A percentile compares a stretch with the other conserved stretches of the same genome.
Evolutionary conservation across 306 rosid genomes (phyloP).

Genomic region (Fagus crenata): DNA sequence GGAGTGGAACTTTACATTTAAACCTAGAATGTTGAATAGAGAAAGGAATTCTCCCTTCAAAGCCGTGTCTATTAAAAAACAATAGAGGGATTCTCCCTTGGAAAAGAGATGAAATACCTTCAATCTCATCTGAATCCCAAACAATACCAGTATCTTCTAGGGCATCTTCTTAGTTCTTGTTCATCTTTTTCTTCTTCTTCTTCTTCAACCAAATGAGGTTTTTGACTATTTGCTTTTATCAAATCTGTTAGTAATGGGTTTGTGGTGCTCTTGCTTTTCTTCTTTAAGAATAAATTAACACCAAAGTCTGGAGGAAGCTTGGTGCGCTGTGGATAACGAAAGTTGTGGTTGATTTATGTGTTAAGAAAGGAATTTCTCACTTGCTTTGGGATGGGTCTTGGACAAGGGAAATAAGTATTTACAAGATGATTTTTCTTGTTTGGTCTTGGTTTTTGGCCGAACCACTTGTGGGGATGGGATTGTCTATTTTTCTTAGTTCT

Average conservation of each 20-base stretch:
- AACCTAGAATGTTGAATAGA: no score
- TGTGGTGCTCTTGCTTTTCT: constrained; percentile 19
- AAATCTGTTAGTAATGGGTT: constrained; percentile 30
- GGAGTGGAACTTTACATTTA: constrained; percentile 89
- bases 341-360: no score
- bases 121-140: constrained; percentile 77
- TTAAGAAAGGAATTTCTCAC: no score
- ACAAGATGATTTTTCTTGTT: no score
- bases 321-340: constrained; percentile 45
- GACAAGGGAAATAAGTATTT: no score
- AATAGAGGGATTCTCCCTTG: constrained; percentile 84
- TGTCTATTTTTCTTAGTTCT: no score
- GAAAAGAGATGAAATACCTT: constrained; percentile 78
- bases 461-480: no score
- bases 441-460: no score
- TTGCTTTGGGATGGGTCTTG: no score
- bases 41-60: no score
- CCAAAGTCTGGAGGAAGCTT: constrained; percentile 79
- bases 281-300: constrained; percentile 65
- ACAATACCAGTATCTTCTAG: constrained; percentile 30
- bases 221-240: neutral
- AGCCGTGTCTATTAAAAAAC: no score
- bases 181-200: constrained; percentile 23
- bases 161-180: no score
- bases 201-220: constrained; percentile 21